Percentiles rank a stretch among this genome's conserved stretches.
phyloP scores from a whole-genome alignment of 2,329 filamentous ascomycete species.

The Aspergillus awamori region DNA sequence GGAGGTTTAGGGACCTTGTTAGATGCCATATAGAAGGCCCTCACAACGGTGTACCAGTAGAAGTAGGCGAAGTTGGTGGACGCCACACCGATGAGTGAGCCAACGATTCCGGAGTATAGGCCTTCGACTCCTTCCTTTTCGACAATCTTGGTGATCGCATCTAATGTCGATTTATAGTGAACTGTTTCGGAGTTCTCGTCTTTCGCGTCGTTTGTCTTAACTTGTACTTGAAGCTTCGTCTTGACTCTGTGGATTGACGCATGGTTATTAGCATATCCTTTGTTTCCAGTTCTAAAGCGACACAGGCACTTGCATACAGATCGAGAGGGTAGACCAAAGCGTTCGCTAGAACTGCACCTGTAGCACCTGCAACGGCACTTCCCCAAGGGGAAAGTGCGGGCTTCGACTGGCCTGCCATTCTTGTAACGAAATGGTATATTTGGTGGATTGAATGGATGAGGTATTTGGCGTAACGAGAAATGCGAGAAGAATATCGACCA shows the following conservation, averaged over 20 bases:
- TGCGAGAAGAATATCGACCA: neutral
- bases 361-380: conserved; percentile 85
- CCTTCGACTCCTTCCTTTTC: conserved; percentile 77
- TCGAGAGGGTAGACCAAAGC: conserved; percentile 94
- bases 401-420: conserved; percentile 64
- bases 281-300: neutral
- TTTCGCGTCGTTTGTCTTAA: conserved; percentile 63
- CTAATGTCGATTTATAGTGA: conserved; percentile 84
- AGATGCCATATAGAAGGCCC: conserved; percentile 71
- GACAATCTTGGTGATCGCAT: conserved; percentile 84
- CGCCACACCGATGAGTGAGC: conserved; percentile 85
- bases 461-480: neutral
- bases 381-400: conserved; percentile 85
- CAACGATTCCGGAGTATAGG: conserved; percentile 85
- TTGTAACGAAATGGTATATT: conserved; percentile 6
- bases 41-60: conserved; percentile 94
- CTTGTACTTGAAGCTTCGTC: conserved; percentile 92
- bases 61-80: conserved; percentile 99
- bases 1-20: conserved; percentile 64
- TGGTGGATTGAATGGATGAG: neutral
- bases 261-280: conserved; percentile 19
- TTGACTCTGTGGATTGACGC: conserved; percentile 70
- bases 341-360: conserved; percentile 92
- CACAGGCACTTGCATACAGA: conserved; percentile 66
- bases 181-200: conserved; percentile 54